Conservation (phyloP, 2,329 filamentous ascomycete genomes). For the Zalaria obscura region DNA sequence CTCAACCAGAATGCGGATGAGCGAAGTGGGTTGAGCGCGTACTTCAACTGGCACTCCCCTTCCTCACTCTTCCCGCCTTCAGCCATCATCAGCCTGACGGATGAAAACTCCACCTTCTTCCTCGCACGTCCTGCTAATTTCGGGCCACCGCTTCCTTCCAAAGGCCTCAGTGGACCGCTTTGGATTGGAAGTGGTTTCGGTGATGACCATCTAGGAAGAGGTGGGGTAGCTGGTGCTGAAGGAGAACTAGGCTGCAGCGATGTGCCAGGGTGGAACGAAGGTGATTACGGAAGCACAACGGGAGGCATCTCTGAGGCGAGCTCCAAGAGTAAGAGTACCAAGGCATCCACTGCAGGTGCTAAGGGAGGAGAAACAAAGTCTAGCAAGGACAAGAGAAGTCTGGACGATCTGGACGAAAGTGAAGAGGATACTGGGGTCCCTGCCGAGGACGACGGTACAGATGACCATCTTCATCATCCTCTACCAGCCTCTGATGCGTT, state of each 20-base stretch:
- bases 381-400: slow-evolving; percentile 12
- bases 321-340: slow-evolving; percentile 20
- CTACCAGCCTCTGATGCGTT: slow-evolving; percentile 28
- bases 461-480: slow-evolving; percentile 63
- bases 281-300: slow-evolving; percentile 28
- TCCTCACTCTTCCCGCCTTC: slow-evolving; percentile 89
- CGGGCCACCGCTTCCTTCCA: slow-evolving; percentile 60
- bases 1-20: slow-evolving; percentile 9
- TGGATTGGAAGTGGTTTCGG: slow-evolving; percentile 91
- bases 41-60: slow-evolving; percentile 40
- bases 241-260: slow-evolving; percentile 93
- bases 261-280: slow-evolving; percentile 72
- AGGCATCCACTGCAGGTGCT: slow-evolving; percentile 2
- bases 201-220: slow-evolving; percentile 55
- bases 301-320: slow-evolving; percentile 21
- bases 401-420: slow-evolving; percentile 2
- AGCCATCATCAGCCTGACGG: slow-evolving; percentile 87
- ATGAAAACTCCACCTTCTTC: slow-evolving; percentile 97
- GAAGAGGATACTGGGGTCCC: slow-evolving; percentile 5
- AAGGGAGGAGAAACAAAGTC: slow-evolving; percentile 8
- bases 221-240: slow-evolving; percentile 42
- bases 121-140: slow-evolving; percentile 86
- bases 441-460: slow-evolving; percentile 57
- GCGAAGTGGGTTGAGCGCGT: slow-evolving; percentile 22
- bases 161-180: slow-evolving; percentile 73